phyloP scores from a whole-genome alignment of 441 rosid genomes.

The Capsella rubella region DNA sequence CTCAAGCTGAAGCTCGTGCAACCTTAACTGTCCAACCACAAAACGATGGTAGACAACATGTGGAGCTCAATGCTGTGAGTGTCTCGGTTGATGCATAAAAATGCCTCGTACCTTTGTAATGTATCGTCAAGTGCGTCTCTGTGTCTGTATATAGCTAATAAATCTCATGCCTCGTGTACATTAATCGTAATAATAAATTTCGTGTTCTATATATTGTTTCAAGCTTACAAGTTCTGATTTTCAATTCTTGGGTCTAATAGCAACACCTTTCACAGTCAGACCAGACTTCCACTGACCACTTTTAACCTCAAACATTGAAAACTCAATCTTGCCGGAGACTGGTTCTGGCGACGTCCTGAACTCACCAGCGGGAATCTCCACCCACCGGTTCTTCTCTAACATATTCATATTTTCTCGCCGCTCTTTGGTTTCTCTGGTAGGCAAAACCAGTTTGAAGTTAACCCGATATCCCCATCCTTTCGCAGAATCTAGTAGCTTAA shows the following conservation, averaged over 20 bases:
- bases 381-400: constrained; percentile 53
- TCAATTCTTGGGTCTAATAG: constrained; percentile 50
- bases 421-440: constrained; percentile 54
- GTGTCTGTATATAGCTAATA: constrained; percentile 32
- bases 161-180: constrained; percentile 14
- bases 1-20: constrained; percentile 65
- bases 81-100: constrained; percentile 65
- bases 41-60: constrained; percentile 68
- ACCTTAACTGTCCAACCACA: constrained; percentile 61
- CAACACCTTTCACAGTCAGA: constrained; percentile 56
- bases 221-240: constrained; percentile 1
- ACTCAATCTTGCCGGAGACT: constrained; percentile 52
- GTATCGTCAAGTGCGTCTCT: constrained; percentile 5
- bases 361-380: constrained; percentile 61
- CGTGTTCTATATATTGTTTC: constrained; percentile 15
- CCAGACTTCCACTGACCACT: constrained; percentile 68
- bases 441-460: constrained; percentile 53
- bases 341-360: constrained; percentile 43
- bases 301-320: constrained; percentile 51
- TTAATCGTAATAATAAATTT: constrained; percentile 3
- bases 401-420: constrained; percentile 43
- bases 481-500: constrained; percentile 52
- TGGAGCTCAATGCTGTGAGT: constrained; percentile 72
- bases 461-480: constrained; percentile 61
- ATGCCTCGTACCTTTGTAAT: constrained; percentile 15